Evolutionary conservation across 495 filamentous ascomycete species (phyloP).

Genomic region (Penicillium ochrochloron): DNA sequence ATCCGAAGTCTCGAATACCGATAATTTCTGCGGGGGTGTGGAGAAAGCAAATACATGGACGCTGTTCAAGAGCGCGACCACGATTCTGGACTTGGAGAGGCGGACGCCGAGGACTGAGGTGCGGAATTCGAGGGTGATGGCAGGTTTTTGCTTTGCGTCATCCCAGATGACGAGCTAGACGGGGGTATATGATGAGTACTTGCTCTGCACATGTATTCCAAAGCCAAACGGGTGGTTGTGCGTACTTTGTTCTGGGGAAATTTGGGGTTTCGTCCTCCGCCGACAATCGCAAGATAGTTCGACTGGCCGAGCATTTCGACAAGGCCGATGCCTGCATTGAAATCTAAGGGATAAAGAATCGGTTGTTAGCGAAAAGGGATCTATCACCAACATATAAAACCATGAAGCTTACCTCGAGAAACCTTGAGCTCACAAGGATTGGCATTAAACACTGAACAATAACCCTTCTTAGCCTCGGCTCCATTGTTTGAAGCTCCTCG

Average conservation of each 20-base stretch:
- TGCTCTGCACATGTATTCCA: not conserved
- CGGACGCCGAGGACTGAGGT: conserved; percentile 78
- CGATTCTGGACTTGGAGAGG: conserved; percentile 76
- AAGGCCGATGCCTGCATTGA: conserved; percentile 82
- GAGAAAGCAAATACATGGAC: conserved; percentile 86
- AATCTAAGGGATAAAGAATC: conserved; percentile 55
- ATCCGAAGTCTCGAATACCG: conserved; percentile 82
- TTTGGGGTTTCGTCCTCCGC: conserved; percentile 84
- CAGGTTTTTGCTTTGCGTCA: conserved; percentile 75
- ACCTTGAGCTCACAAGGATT: conserved; percentile 77
- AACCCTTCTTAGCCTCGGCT: conserved; percentile 16
- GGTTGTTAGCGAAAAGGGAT: not conserved
- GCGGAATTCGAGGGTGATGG: conserved; percentile 73
- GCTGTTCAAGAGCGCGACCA: conserved; percentile 80
- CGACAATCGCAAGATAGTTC: conserved; percentile 87
- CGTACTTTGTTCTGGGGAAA: conserved; percentile 85
- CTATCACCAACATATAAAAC: no score
- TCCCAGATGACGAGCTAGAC: conserved; percentile 87
- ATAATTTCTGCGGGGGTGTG: conserved; percentile 71
- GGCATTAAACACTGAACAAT: conserved; percentile 69
- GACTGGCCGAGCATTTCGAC: conserved; percentile 87
- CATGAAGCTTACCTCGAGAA: conserved; percentile 55
- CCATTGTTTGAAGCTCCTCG: conserved; percentile 3
- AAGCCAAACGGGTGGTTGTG: not conserved
- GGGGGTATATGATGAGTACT: conserved; percentile 13